Percentiles rank a stretch among this genome's conserved stretches.
Evolutionary conservation across 108 stramenopile genomes (phyloP).

Genomic region (Aurantiochytrium sp.): DNA sequence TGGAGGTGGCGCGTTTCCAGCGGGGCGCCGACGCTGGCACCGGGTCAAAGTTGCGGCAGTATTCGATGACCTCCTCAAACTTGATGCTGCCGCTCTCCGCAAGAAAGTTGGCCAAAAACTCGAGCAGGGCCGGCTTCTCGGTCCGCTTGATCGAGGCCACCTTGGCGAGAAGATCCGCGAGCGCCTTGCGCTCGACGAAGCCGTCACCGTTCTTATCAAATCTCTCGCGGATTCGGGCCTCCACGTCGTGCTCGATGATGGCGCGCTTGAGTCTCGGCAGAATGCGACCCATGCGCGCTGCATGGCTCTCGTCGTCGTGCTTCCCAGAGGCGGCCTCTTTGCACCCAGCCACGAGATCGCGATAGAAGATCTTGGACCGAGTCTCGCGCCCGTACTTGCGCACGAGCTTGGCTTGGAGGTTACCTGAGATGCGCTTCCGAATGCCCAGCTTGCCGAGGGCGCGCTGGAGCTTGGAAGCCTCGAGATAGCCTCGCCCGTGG

Average conservation of each 20-base stretch:
- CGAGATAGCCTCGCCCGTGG: background rate
- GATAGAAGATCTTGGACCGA: background rate
- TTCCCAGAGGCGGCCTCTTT: background rate
- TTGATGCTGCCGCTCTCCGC: background rate
- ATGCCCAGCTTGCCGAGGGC: constrained; percentile 2
- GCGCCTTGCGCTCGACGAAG: background rate
- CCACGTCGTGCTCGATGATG: background rate
- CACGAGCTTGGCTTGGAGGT: background rate
- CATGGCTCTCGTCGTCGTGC: background rate
- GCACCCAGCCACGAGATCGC: background rate
- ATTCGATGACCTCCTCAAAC: background rate
- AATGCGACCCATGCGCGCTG: background rate
- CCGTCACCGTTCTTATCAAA: background rate
- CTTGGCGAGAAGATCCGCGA: background rate
- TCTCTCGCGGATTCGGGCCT: background rate
- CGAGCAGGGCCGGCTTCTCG: background rate
- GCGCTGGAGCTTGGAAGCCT: background rate
- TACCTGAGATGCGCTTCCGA: background rate
- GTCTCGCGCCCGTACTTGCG: constrained; percentile 3
- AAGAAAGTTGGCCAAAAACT: background rate
- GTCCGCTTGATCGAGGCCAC: background rate
- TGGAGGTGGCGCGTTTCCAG: constrained; percentile 1
- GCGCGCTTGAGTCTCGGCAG: background rate
- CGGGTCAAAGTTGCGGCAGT: background rate
- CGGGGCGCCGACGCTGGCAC: background rate